phyloP scores from a whole-genome alignment of 345 rosid species.

The Alliaria petiolata region DNA sequence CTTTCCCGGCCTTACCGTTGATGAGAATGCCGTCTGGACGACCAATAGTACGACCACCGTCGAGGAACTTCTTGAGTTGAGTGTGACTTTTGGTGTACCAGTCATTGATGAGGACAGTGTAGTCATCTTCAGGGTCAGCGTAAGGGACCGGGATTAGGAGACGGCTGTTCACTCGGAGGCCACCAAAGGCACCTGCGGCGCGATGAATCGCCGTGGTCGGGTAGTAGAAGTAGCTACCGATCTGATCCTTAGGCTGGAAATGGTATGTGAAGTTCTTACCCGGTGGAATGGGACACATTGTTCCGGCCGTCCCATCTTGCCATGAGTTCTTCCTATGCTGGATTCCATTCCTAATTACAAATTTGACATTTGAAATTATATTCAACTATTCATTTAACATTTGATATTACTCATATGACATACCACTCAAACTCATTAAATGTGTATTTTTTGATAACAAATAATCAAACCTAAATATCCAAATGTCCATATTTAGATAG shows the following conservation, averaged over 20 bases:
- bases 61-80: conserved; percentile 37
- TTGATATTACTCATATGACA: no score
- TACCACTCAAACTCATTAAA: no score
- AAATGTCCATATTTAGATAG: no score
- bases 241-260: conserved; percentile 87
- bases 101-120: conserved; percentile 54
- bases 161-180: conserved; percentile 66
- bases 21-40: conserved; percentile 54
- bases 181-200: conserved; percentile 73
- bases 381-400: no score
- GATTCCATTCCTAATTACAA: conserved; percentile 49
- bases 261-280: conserved; percentile 70
- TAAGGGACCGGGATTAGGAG: conserved; percentile 66
- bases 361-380: no score
- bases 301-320: conserved; percentile 72
- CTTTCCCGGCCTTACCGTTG: conserved; percentile 51
- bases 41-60: conserved; percentile 48
- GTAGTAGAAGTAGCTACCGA: conserved; percentile 67
- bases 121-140: conserved; percentile 56
- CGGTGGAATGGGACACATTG: conserved; percentile 63
- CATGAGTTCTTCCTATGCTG: conserved; percentile 82
- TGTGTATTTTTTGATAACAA: no score
- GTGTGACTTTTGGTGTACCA: conserved; percentile 55
- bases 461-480: no score
- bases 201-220: conserved; percentile 48